Evolutionary conservation across 2,329 filamentous ascomycete species (phyloP), one percentile per base, ranked within the genome.

Genomic region (Colletotrichum tamarilloi): DNA sequence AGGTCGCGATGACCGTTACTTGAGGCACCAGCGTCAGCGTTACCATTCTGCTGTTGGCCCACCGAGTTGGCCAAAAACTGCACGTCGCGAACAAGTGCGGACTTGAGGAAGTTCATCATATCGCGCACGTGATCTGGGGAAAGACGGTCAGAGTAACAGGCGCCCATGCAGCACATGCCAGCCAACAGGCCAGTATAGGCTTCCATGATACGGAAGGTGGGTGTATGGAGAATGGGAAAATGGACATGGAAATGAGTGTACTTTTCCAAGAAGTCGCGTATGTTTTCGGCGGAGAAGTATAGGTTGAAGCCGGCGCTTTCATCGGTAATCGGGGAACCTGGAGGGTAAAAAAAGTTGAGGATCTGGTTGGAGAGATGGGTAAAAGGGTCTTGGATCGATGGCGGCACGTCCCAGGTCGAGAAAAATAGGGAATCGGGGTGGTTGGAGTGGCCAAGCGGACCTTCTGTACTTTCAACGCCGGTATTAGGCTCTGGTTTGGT

Each of bases 241-340:
- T 95, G 93, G 74, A 90, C 88, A 80, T 94, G 91, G 81, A 92
- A 94, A 81, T 93, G 91, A 73, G 88, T 90, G 85, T 93, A 94
- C 78, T 91, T 88, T 77, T 92, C 88, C 80, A 94, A 87, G 80
- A 94, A 94, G 79, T 92, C 88, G 84, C 91, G 91, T 79, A 94
- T 87, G 80, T 93, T 93, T 77, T 92, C 89, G 73, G 90, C 87
- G 62, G 90, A 91, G 77, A 94, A 88, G 78, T 91, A 92, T 79
- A 87, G 85, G 83, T 88, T 87, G 82, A 90, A 85, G 75, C 80
- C 82, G 84, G 82, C 84, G 84, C 82, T 87, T 82, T 86, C 86
- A 85, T 84, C 84, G 83, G 86, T 87, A 84, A 85, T 89, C 81
- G 80, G 86, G 80, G 85, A 87, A 84, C 87, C 89, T 84, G 85